A percentile compares a stretch with the other conserved stretches of the same genome.
These are phyloP conservation scores for Catenaria anguillulae DNA, from an alignment of 371 early-diverging fungal species.

Conservation along the genomic window DNA sequence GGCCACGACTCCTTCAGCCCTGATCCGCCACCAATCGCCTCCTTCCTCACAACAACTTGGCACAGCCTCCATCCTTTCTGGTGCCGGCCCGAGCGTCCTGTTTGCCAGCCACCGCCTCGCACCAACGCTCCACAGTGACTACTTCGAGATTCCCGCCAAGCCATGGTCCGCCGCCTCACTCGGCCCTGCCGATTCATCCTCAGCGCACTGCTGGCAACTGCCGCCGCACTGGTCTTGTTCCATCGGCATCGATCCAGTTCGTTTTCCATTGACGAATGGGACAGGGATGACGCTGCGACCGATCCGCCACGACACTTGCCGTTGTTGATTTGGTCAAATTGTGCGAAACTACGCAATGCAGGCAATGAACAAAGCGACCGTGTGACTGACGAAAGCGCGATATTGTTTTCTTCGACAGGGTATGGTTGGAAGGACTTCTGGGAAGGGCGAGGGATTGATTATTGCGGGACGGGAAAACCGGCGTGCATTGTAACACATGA, in stretches of 20 bases:
- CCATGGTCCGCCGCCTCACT: too few species aligned
- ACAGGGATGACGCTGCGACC: background rate
- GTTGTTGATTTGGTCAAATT: background rate
- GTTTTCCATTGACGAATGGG: background rate
- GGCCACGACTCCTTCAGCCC: too few species aligned
- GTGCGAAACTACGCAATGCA: background rate
- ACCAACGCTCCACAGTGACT: too few species aligned
- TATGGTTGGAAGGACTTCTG: background rate
- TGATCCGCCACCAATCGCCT: too few species aligned
- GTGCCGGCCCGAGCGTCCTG: too few species aligned
- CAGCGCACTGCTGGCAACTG: too few species aligned
- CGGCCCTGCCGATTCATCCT: too few species aligned
- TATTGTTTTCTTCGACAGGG: background rate
- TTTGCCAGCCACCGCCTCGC: too few species aligned
- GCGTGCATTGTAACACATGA: background rate
- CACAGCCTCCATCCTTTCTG: too few species aligned
- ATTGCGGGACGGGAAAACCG: background rate
- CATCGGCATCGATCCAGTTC: background rate
- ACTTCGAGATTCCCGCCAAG: too few species aligned
- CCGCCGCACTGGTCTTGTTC: background rate
- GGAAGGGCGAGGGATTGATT: background rate
- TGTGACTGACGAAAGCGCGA: background rate
- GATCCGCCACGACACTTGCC: background rate
- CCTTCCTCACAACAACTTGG: too few species aligned
- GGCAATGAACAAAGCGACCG: background rate